These are phyloP conservation scores for Tylopilus subfusipes DNA, from an alignment of 768 basidiomycete species.

Conservation along the genomic window DNA sequence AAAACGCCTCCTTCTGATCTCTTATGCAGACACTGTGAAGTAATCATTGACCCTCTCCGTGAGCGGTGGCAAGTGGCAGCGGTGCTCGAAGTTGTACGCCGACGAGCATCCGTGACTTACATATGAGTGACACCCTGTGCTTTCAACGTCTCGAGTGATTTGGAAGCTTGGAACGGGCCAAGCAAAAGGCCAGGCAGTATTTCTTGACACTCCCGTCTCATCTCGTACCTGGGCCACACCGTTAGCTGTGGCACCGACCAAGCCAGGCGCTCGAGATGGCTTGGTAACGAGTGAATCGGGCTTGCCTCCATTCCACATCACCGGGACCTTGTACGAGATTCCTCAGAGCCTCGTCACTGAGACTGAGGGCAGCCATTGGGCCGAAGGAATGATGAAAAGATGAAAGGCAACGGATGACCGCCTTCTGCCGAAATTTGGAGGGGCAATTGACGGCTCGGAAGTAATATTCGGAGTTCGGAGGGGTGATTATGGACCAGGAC, in stretches of 20 bases:
- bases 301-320: slow-evolving; percentile 82
- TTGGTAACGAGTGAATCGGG: slow-evolving; percentile 2
- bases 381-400: not conserved
- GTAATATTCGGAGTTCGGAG: slow-evolving; percentile 29
- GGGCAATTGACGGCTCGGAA: slow-evolving; percentile 17
- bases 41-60: not conserved
- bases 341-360: slow-evolving; percentile 42
- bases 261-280: not conserved
- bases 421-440: not conserved
- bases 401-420: not conserved
- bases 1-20: slow-evolving; percentile 86
- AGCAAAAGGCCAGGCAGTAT: slow-evolving; percentile 79
- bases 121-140: slow-evolving; percentile 78
- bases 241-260: slow-evolving; percentile 11
- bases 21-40: slow-evolving; percentile 75
- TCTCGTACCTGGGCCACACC: slow-evolving; percentile 68
- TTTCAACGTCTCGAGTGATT: slow-evolving; percentile 67
- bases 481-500: slow-evolving; percentile 43
- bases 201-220: slow-evolving; percentile 93
- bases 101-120: slow-evolving; percentile 35
- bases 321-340: slow-evolving; percentile 73
- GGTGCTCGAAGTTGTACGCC: not conserved
- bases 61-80: not conserved
- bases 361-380: slow-evolving; percentile 21
- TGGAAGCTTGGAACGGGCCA: slow-evolving; percentile 87